These are phyloP conservation scores for Stentor roeselii DNA, from an alignment of 73 alveolate species.

Conservation along the genomic window DNA sequence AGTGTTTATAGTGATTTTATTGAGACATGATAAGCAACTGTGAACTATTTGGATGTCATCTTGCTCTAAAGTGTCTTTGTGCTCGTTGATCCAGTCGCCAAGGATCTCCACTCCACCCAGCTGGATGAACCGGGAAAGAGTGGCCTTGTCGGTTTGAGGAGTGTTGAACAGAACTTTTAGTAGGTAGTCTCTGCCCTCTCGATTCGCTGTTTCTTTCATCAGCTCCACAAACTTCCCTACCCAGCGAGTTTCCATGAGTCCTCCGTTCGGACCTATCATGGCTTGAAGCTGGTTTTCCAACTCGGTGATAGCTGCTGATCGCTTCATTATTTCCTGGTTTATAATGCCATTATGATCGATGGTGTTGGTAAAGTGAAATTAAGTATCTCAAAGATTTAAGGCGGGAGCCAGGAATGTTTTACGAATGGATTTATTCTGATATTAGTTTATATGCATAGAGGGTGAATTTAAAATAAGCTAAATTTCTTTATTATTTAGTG, in stretches of 20 bases:
- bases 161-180: conserved; percentile 16
- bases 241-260: not conserved
- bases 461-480: too few relatives aligned
- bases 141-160: conserved; percentile 16
- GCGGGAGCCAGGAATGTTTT: too few relatives aligned
- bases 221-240: not conserved
- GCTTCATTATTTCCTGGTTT: too few relatives aligned
- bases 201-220: not conserved
- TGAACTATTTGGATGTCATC: not conserved
- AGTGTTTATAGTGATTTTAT: not conserved
- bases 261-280: not conserved
- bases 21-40: conserved; percentile 5
- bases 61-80: not conserved
- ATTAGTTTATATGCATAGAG: too few relatives aligned
- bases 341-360: too few relatives aligned
- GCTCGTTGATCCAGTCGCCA: not conserved
- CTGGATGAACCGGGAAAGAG: conserved; percentile 17
- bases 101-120: conserved; percentile 13
- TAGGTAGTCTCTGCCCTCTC: not conserved
- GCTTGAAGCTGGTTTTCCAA: not conserved
- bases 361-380: too few relatives aligned
- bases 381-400: too few relatives aligned
- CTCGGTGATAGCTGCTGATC: not conserved
- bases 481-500: too few relatives aligned
- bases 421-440: too few relatives aligned